Evolutionary conservation across 148 eudicot species (phyloP), one percentile per base, ranked within the genome.

Genomic region (Chenopodium berlandieri): DNA sequence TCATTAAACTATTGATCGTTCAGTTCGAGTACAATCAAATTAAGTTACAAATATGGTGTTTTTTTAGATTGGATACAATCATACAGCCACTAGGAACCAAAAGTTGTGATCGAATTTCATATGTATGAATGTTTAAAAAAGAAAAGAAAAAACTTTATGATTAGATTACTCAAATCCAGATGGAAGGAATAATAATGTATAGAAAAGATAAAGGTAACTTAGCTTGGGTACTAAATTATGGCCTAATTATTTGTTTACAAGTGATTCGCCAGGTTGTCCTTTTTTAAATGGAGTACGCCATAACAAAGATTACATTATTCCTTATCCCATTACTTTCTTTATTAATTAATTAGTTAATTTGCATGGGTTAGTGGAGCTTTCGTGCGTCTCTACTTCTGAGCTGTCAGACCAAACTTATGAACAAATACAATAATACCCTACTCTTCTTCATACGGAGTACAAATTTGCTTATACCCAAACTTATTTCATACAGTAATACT

Each of bases 381-480:
- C 73, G 80, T 80, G 86, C 86, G 40, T 77, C 75, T 83, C 64
- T 22, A 78, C 69, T 32, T 81, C 50, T 83, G 81, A 78, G 84
- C 79, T 86, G 86, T 81, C 86, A 30, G 71, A 54, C 22, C 72
- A 62, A 63, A 47, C 6, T 72, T 72, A 73, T 56, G 75, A 44
- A 9, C 8, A 40, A 40, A 6, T 10, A 12, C 22, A 9, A 19
- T 10, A 12, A 19, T 10, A 12, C 22, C 75, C 47, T 12, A 10
- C 23, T 48, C 22, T 40, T n/a, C 23, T 27, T 27, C 27, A 27
- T 27, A 27, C 27, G 27, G 27, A 27, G 20, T 27, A n/a, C 4
- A 27, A n/a, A 73, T 22, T 73, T 73, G 4, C 66, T 7, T 8
- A 62, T 20, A 58, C 6, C 22, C 44, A 40, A 40, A 40, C 44